Base-by-base conservation (phyloP, 1,139 yeast genomes). In the Arxiozyma slooffiae region DNA sequence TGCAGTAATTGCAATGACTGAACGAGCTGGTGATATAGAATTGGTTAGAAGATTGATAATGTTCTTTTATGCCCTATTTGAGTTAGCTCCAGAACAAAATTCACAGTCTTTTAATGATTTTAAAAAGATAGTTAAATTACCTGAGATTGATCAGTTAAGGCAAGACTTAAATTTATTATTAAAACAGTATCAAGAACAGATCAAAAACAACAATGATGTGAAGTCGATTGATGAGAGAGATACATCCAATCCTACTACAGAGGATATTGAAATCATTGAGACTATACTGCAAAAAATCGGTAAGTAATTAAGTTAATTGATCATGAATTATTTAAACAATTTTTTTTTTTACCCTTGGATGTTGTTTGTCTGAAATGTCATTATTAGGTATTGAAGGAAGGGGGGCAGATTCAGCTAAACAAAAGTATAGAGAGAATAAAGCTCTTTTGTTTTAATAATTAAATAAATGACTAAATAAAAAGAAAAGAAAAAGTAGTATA, bases 31-130 rank as follows among this genome's bases (percentile, higher is more conserved):
- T 14, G 68, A 65, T 49, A 41, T 50, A 1, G 65, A 57, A 20
- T 48, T 64, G 38, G 55, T 60, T 42, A 58, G 59, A 44, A 53
- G 68, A 23, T 48, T 65, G 7, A 48, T 64, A 2, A 57, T 62
- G 39, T 51, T 65, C 18, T 60, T 64, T 43, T 60, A 59, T 42
- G 60, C 67, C 1, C 38, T 63, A 21, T 51, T 60, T 16, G 61
- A 60, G 30, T 48, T 53, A 11, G 52, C 55, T 1, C 55, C 61
- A 7, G 52, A 48, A 38, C 22, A 46, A 24, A 40, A 40, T 39
- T 30, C 50, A 26, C 26, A 44, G 38, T 42, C 51, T 17, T 20
- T n/a, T 7, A 38, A 26, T n/a, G 49, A 47, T 41, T 48, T 49
- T 11, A 36, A 30, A 21, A 18, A 38, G n/a, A 30, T 42, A 8